These are phyloP conservation scores for Talaromyces sp. DNA, from an alignment of 2,329 filamentous ascomycete genomes.

Conservation along the genomic window DNA sequence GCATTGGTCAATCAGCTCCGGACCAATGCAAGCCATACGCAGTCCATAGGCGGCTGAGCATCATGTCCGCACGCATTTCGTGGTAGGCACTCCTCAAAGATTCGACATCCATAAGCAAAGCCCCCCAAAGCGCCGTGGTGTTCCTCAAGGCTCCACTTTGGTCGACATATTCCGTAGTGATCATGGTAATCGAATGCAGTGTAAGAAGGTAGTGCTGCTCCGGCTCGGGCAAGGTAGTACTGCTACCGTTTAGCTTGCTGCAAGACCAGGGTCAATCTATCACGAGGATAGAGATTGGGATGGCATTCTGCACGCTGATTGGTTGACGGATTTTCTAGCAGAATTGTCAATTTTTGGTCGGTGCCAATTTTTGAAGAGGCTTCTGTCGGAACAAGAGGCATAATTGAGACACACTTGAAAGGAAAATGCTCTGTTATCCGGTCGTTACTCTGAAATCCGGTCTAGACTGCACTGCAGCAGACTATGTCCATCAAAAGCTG, in stretches of 20 bases:
- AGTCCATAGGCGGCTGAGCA: constrained; percentile 4
- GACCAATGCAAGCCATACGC: constrained; percentile 6
- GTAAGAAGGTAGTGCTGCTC: constrained; percentile 2
- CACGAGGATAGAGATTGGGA: constrained; percentile 14
- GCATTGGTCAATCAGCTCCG: not conserved
- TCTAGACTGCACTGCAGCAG: not conserved
- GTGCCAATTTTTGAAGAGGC: not conserved
- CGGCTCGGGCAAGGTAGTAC: constrained; percentile 10
- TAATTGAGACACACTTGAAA: not conserved
- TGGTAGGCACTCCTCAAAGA: not conserved
- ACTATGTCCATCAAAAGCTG: not conserved
- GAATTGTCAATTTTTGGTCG: not conserved
- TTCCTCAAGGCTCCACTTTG: constrained; percentile 2
- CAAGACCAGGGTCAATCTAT: constrained; percentile 15
- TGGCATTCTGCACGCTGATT: constrained; percentile 13
- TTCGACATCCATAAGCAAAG: not conserved
- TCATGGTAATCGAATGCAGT: not conserved
- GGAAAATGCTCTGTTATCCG: not conserved
- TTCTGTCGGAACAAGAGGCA: not conserved
- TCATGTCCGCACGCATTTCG: not conserved
- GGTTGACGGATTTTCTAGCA: not conserved
- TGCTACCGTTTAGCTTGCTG: constrained; percentile 14
- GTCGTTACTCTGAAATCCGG: not conserved
- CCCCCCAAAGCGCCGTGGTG: not conserved
- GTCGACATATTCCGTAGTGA: not conserved